Base-by-base conservation (phyloP, 148 eudicot species). In the Nepenthes gracilis region DNA sequence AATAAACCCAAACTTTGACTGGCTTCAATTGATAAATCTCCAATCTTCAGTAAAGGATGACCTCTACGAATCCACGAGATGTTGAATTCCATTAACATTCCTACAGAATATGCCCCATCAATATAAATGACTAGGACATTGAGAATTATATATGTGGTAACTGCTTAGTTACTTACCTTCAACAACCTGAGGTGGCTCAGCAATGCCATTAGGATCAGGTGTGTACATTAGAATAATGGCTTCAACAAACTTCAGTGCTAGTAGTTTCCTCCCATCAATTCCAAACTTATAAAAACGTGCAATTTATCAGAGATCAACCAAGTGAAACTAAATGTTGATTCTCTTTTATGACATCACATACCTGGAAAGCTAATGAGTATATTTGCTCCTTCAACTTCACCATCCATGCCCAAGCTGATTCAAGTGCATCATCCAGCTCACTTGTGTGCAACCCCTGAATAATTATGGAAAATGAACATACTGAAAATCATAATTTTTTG, bases 31-130 rank as follows among this genome's bases (percentile, higher is more conserved):
- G 95, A 84, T 63, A 86, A 77, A 75, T 93, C 97, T 68, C 89
- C 88, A 66, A 84, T 78, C 76, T 89, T 84, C 36, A 93, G 86
- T 13, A 89, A 38, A 23, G 96, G 89, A 76, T 93, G 99, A 47
- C 99, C 97, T 71, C 76, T 81, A 55, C 99, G 99, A 74, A 93
- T 77, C 95, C 97, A 89, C 55, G 99, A 81, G 36, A 89, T 74
- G 68, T 77, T 93, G 65, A 93, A 88, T 36, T 84, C 85, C 48
- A 73, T 67, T 57, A 66, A 72, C 64, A 69, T 70, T 60, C 75
- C 91, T 89, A 65, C 68, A 67, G 35, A 64, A 60, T 43, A 23
- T 33, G 32, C 47, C 35, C 56, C 45, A 57, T 2, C 23, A 34
- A 35, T 64, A 47, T 57, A 40, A 61, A 66, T 49, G 55, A 67